A percentile compares a stretch with the other conserved stretches of the same genome.
phyloP scores from a whole-genome alignment of 495 filamentous ascomycete species.

The Aspergillus olivimuriae region DNA sequence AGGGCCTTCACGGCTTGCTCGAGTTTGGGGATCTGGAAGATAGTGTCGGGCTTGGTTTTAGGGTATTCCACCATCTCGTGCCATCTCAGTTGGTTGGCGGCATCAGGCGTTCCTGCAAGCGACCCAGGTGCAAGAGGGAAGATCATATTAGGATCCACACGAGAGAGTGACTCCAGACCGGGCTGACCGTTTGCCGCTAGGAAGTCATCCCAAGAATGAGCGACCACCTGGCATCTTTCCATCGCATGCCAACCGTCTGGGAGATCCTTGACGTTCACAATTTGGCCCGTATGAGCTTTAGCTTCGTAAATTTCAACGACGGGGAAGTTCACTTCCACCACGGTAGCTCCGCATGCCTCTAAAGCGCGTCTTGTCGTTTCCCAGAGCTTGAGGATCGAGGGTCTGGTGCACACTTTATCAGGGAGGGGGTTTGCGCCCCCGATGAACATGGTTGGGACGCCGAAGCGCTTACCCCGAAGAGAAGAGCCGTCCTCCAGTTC shows the following conservation, averaged over 20 bases:
- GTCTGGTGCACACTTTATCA: conserved; percentile 20
- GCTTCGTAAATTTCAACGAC: conserved; percentile 26
- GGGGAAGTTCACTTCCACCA: conserved; percentile 30
- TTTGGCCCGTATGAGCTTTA: conserved; percentile 20
- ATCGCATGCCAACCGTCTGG: conserved; percentile 27
- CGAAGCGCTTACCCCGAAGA: conserved; percentile 25
- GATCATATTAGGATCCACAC: conserved; percentile 25
- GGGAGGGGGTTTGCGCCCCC: conserved; percentile 18
- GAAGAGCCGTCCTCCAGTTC: conserved; percentile 12
- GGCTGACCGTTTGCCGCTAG: conserved; percentile 20
- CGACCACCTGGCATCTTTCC: conserved; percentile 28
- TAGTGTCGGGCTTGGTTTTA: conserved; percentile 16
- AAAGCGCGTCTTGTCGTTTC: conserved; percentile 16
- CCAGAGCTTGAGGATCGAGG: conserved; percentile 28
- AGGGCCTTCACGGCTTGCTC: conserved; percentile 23
- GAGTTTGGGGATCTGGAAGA: conserved; percentile 21
- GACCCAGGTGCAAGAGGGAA: conserved; percentile 29
- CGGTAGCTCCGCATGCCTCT: conserved; percentile 25
- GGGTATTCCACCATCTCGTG: conserved; percentile 30
- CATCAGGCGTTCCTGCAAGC: conserved; percentile 23
- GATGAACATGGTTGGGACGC: conserved; percentile 31
- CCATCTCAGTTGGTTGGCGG: conserved; percentile 26
- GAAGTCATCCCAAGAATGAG: conserved; percentile 33
- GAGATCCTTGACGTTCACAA: conserved; percentile 26
- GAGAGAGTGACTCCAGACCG: conserved; percentile 18